These are phyloP conservation scores for Podaxis sp. DNA, from an alignment of 768 basidiomycete genomes.

Conservation along the genomic window DNA sequence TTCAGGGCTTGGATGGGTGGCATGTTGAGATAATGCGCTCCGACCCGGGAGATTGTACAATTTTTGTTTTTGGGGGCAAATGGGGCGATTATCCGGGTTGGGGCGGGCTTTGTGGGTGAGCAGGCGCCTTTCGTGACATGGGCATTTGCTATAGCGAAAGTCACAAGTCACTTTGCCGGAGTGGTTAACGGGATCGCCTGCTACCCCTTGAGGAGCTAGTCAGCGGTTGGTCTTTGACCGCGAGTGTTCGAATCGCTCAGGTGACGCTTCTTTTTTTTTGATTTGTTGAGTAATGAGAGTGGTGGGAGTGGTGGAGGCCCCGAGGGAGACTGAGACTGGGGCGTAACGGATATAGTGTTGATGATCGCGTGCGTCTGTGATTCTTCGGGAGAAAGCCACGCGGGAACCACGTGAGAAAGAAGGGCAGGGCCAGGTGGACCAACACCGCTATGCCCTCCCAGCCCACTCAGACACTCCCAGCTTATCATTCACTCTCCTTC, in stretches of 20 bases:
- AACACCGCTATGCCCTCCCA: neutral
- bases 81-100: neutral
- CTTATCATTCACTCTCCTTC: conserved; percentile 19
- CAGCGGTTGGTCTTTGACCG: conserved; percentile 29
- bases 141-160: neutral
- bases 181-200: conserved; percentile 73
- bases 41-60: no score
- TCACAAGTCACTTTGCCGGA: conserved; percentile 82
- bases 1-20: no score
- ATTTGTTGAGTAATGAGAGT: neutral
- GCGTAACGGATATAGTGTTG: no score
- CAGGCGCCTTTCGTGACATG: neutral
- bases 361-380: no score
- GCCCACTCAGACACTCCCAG: neutral
- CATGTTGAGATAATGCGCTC: no score
- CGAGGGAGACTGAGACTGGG: no score
- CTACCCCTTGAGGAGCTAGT: conserved; percentile 11
- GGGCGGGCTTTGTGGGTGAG: neutral
- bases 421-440: conserved; percentile 22
- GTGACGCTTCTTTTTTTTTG: conserved; percentile 25
- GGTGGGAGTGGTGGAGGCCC: neutral
- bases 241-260: conserved; percentile 35
- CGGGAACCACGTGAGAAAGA: conserved; percentile 42
- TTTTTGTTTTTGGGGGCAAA: neutral
- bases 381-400: conserved; percentile 31